Evolutionary conservation across 192 early-diverging fungal species (phyloP).

Genomic region (Coemansia sp.): DNA sequence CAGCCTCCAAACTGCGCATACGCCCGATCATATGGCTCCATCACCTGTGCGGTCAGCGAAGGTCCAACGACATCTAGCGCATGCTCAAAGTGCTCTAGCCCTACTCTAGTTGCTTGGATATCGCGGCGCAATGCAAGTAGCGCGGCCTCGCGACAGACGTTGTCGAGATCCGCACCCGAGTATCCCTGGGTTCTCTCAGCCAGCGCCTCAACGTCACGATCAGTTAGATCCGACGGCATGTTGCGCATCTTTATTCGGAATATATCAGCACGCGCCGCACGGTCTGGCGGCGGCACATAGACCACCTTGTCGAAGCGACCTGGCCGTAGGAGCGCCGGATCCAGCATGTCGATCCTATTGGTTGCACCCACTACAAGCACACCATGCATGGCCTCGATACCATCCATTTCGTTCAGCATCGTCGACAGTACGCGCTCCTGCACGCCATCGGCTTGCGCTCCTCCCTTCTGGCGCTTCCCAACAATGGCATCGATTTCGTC

Average conservation of each 20-base stretch:
- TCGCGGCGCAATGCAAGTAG: constrained; percentile 42
- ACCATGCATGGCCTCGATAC: constrained; percentile 89
- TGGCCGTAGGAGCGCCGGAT: constrained; percentile 91
- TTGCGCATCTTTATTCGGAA: constrained; percentile 58
- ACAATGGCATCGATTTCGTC: constrained; percentile 98
- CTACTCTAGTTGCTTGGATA: constrained; percentile 1
- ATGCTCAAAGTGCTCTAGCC: not conserved
- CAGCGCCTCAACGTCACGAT: constrained; percentile 59
- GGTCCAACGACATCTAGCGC: not conserved
- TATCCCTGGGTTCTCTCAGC: constrained; percentile 79
- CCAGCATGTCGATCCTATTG: constrained; percentile 95
- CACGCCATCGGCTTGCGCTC: constrained; percentile 56
- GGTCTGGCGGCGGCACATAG: constrained; percentile 86
- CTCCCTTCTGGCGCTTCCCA: constrained; percentile 69
- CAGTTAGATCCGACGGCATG: constrained; percentile 43
- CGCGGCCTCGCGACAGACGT: constrained; percentile 81
- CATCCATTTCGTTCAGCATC: constrained; percentile 80
- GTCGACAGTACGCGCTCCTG: constrained; percentile 36
- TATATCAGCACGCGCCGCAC: constrained; percentile 62
- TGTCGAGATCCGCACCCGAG: constrained; percentile 90
- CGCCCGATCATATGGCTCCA: not conserved
- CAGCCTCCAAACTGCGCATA: not conserved
- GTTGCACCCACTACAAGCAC: constrained; percentile 99
- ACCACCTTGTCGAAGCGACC: constrained; percentile 95
- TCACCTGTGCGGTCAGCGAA: not conserved